Evolutionary conservation across 768 basidiomycete genomes (phyloP), one percentile per base, ranked within the genome.

Genomic region (Daedalea quercina): DNA sequence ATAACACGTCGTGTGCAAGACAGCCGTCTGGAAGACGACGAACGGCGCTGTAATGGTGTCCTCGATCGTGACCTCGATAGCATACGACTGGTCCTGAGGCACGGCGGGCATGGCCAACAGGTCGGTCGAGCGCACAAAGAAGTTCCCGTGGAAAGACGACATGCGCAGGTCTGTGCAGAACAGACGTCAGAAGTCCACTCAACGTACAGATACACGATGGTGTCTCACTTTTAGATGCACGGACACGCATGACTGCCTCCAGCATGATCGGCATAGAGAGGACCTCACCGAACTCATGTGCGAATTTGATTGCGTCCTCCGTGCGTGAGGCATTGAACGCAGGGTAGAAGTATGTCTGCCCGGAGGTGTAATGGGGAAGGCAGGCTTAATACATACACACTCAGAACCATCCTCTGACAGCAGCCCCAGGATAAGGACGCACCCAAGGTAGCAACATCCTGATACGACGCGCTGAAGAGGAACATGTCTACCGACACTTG

Each of bases 401-500:
- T 35, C 11, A 50, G 13, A 9, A 8, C 28, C 28, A 13, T 3
- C 13, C 9, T 33, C 45, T 11, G 12, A 9, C 24, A 12, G 15
- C 22, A 22, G n/a, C 46, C 20, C 24, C 28, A 50, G 25, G 20
- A 44, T 34, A 52, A 6, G 52, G 7, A 50, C 78, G 44, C 65
- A 91, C 93, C 87, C 17, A 99, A 77, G 54, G 85, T 93, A 1
- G 96, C 93, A 42, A 98, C 92, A 70, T 98, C 96, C 60, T 94
- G 94, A 66, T 98, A 99, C 19, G 78, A 76, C 8, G 92, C 78
- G 59, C 90, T 90, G 75, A 97, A 98, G 53, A 99, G 76, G 85
- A 98, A 98, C 95, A 99, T 97, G 67, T 98, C 95, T 54, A 98
- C 95, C 0, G 94, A 92, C 43, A 99, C 91, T 69, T 98, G 96